Evolutionary conservation across 176 grass and related monocot species (phyloP).

Genomic region (Ampelocalamus luodianensis): DNA sequence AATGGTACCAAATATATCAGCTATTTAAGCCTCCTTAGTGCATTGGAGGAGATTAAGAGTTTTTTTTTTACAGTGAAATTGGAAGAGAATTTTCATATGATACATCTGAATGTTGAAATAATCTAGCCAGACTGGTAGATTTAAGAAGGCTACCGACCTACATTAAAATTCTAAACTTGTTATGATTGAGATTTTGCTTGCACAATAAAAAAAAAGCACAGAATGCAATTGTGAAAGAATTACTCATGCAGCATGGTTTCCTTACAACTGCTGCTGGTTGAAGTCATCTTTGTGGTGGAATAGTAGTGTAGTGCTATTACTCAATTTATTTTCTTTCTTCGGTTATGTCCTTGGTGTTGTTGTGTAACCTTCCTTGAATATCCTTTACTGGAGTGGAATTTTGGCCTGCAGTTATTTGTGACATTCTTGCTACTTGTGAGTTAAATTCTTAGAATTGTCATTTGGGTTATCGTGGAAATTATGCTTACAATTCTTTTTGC

Average conservation of each 20-base stretch:
- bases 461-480: conserved; percentile 29
- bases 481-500: conserved; percentile 40
- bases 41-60: neutral
- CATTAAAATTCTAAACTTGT: neutral
- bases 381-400: conserved; percentile 18
- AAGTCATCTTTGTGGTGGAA: neutral
- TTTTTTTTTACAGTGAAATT: neutral
- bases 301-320: conserved; percentile 2
- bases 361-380: conserved; percentile 20
- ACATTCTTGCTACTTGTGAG: conserved; percentile 11
- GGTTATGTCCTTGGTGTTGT: conserved; percentile 2
- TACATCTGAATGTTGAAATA: neutral
- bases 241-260: neutral
- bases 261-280: neutral
- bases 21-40: neutral
- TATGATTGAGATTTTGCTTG: neutral
- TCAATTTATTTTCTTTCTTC: conserved; percentile 20
- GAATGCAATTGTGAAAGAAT: neutral
- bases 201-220: neutral
- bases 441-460: conserved; percentile 37
- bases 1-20: neutral
- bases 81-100: neutral
- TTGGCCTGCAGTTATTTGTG: conserved; percentile 6
- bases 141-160: neutral
- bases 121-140: neutral